Base-by-base conservation (phyloP, 352 stramenopile species). In the Pythium utonaiense region DNA sequence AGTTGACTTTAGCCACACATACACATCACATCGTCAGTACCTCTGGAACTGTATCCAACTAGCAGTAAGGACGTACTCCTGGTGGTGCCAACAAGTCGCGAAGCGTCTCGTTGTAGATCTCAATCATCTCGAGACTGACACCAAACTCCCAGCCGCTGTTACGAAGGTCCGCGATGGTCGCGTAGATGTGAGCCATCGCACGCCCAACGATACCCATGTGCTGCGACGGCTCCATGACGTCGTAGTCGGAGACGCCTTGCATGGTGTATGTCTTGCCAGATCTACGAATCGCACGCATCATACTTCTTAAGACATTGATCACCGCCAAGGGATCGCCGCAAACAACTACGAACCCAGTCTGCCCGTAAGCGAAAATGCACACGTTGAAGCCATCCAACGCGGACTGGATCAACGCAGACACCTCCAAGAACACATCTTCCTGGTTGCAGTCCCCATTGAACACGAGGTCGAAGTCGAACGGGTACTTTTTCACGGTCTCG, bases 51-150 rank as follows among this genome's bases (percentile, higher is more conserved):
- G 33, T 40, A 40, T 40, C 17, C 5, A 47, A 27, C 17, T 6
- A 24, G 1, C 4, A 44, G 12, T 44, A 44, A 17, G 4, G 5
- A 71, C 78, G 55, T 77, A 88, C 80, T 28, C 73, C 72, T 33
- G 47, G 54, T n/a, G 74, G 61, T 40, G 83, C 74, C 27, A 99
- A 72, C 34, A 99, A 62, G 60, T 99, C 96, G 10, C 88, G 78
- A 31, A 99, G 76, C 14, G 96, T 90, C 70, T 99, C 96, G 60
- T 99, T 99, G 82, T 99, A 99, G 50, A 99, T 98, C 75, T 99
- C 96, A 24, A 98, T 80, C 67, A 99, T 83, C 64, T 94, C 84
- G 25, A 94, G 51, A 24, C 60, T 87, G 12, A 91, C 73, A 17
- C 49, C 63, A 48, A 93, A 93, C n/a, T 75, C 60, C 86, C 86